These are phyloP conservation scores for Candida nanaspora DNA, from an alignment of 805 yeast species.

Conservation along the genomic window DNA sequence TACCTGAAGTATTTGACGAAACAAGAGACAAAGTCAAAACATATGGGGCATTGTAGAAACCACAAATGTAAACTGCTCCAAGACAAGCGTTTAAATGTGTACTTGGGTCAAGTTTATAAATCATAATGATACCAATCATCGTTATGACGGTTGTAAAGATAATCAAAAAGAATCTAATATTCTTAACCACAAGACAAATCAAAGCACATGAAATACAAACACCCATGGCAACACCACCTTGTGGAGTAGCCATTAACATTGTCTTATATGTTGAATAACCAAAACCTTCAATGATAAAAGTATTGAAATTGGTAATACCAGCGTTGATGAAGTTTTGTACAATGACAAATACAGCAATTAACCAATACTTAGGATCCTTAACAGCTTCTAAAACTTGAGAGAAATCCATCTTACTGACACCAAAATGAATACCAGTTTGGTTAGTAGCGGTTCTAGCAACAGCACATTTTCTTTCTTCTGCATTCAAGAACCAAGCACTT, in stretches of 20 bases:
- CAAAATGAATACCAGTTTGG: conserved; percentile 37
- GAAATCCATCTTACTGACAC: conserved; percentile 23
- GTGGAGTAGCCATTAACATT: conserved; percentile 24
- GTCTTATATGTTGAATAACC: conserved; percentile 4
- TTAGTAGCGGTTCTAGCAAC: conserved; percentile 26
- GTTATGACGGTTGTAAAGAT: conserved; percentile 15
- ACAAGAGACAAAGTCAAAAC: conserved; percentile 14
- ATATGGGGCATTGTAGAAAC: conserved; percentile 2
- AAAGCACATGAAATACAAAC: conserved; percentile 21
- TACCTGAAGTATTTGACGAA: conserved; percentile 48
- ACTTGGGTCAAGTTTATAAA: conserved; percentile 14
- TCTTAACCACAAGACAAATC: conserved; percentile 12
- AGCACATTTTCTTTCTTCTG: conserved; percentile 26
- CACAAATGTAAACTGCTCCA: conserved; percentile 2
- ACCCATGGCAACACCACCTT: conserved; percentile 31
- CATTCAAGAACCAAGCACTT: conserved; percentile 35
- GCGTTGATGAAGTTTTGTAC: conserved; percentile 4
- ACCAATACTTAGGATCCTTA: conserved; percentile 33
- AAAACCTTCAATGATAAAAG: conserved; percentile 2
- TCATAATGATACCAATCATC: conserved; percentile 24
- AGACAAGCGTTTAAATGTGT: conserved; percentile 3
- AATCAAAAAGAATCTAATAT: conserved; percentile 20
- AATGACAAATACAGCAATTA: conserved; percentile 10
- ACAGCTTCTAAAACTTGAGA: conserved; percentile 19
- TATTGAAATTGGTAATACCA: conserved; percentile 2